Base-by-base conservation (phyloP, 305 asterid genomes). In the Coffea humblotiana region DNA sequence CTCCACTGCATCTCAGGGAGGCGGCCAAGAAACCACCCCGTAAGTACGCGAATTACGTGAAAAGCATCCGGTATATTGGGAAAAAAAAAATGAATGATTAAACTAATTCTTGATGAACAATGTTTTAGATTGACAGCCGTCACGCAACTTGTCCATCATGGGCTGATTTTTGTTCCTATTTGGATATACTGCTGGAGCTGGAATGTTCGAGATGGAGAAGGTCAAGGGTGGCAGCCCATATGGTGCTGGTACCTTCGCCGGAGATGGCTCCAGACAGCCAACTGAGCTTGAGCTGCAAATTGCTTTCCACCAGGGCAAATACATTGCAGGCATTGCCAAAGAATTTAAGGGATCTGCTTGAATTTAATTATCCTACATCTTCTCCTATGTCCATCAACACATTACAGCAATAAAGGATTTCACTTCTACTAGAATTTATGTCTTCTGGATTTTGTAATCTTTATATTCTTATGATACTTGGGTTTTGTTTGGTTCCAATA, bases 21-120 rank as follows among this genome's bases (percentile, higher is more conserved):
- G 97, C 1, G 97, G 97, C 40, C 96, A 93, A 80, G 97, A 93
- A 75, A 93, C 97, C 6, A 93, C 97, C 11, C 75, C 97, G 97
- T 93, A 75, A 85, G 93, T 84, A 21, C 27, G 2, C 1, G 1
- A 19, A 25, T 56, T 18, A 9, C 21, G 29, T 18, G 51, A 2
- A 75, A 56, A 75, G 32, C n/a, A 65, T 54, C 8, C 21, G 16
- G 8, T 12, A 21, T 21, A 14, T 66, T 37, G 43, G 43, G n/a
- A n/a, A 37, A 37, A 37, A 2, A 37, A 15, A 43, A 4, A 48
- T 48, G 52, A 48, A 23, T 61, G 32, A 8, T 9, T 27, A 6
- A 51, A 68, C 8, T 52, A 15, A 58, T 27, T 47, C 75, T 75
- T 43, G 37, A 23, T 70, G 23, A 65, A 68, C 13, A 40, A 37